Base-by-base conservation (phyloP, 1,284 basidiomycete species). In the Earliella scabrosa region DNA sequence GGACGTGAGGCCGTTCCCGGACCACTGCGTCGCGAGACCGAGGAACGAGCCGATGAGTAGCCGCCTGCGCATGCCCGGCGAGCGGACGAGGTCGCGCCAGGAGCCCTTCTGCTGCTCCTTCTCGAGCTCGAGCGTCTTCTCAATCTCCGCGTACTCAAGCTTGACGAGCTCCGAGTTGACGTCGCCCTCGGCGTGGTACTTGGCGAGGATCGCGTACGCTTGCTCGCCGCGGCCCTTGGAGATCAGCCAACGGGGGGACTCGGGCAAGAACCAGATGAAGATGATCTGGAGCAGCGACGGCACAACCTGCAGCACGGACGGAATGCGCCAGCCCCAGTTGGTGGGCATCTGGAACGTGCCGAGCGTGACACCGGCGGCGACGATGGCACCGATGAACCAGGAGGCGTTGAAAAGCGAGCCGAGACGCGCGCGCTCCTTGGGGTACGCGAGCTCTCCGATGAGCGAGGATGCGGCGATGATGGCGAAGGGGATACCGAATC, bases 1-100 rank as follows among this genome's bases (percentile, higher is more conserved):
- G n/a, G 87, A 90, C 43, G 87, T 84, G 50, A 91, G 80, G 63
- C 88, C 89, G 62, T 86, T 85, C 0, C 83, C 83, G 46, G 79
- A 81, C 81, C 83, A 86, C 60, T 86, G 84, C 4, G 82, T 83
- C 70, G 85, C 83, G 68, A 85, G 76, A 2, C 79, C 82, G 31
- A 85, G 73, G 21, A 82, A 82, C 27, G 84, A 66, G 63, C 82
- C 78, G 60, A 86, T 80, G 39, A 79, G 68, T 63, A 84, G 68
- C 29, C 83, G 79, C 54, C 73, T 78, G 36, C 77, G 75, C 80
- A 84, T 85, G 16, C 83, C 82, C 3, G 73, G 72, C 7, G 76
- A 80, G 54, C 63, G 69, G 63, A 84, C 62, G 51, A 86, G 70
- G 50, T 76, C 73, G 52, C 68, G 66, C 78, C 79, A 85, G 34